A percentile compares a stretch with the other conserved stretches of the same genome.
Evolutionary conservation across 192 early-diverging fungal genomes (phyloP).

Genomic region (Coemansia sp.): DNA sequence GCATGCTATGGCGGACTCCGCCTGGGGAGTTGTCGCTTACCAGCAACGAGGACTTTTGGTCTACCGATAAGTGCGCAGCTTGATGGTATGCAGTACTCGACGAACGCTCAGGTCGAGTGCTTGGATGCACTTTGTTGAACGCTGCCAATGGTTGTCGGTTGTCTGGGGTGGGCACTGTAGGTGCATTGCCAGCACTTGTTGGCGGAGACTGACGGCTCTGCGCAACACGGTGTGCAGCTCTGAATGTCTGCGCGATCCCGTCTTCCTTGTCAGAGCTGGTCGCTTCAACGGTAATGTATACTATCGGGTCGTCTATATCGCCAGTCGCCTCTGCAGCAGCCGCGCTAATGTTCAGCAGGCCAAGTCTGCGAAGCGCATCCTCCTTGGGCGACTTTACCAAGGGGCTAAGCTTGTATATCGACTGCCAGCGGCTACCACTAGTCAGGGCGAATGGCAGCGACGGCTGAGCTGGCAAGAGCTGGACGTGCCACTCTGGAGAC

Average conservation of each 20-base stretch:
- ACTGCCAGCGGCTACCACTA: conserved; percentile 16
- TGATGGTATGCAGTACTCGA: not conserved
- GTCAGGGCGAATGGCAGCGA: conserved; percentile 13
- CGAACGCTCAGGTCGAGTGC: not conserved
- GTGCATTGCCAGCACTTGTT: not conserved
- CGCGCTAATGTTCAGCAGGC: conserved; percentile 17
- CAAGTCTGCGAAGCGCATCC: conserved; percentile 5
- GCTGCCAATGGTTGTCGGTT: not conserved
- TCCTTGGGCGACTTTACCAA: not conserved
- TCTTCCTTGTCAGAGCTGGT: not conserved
- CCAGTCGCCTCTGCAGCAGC: not conserved
- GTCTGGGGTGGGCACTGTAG: not conserved
- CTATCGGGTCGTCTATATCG: not conserved
- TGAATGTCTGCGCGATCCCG: not conserved
- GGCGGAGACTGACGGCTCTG: not conserved
- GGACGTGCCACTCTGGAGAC: conserved; percentile 35
- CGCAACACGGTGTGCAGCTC: conserved; percentile 8
- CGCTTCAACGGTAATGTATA: not conserved
- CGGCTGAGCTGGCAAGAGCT: conserved; percentile 13
- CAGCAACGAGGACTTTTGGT: not conserved
- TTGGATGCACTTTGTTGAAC: not conserved
- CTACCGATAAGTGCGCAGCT: not conserved
- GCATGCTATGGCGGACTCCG: not conserved
- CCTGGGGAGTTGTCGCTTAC: not conserved
- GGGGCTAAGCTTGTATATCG: conserved; percentile 20